Evolutionary conservation across 345 rosid species (phyloP), one percentile per base, ranked within the genome.

Genomic region (Rhodamnia argentea): DNA sequence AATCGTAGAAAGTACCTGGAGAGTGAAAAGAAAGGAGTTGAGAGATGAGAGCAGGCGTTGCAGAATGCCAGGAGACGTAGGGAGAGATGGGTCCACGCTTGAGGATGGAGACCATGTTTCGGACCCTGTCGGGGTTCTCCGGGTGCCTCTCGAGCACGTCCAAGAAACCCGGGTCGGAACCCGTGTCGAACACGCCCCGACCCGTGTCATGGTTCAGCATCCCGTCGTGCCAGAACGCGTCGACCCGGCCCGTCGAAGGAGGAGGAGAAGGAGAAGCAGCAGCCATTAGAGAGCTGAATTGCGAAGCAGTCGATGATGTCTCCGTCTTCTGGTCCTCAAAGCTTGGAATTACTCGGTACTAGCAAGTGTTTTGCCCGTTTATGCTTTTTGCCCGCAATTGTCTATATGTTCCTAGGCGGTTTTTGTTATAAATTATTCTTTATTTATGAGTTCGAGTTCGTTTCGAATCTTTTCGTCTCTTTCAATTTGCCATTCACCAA

Each of bases 141-240:
- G 98, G 98, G 83, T 96, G 98, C 83, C 92, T 90, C 76, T 96
- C 98, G 54, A 96, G 85, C 44, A 95, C 95, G 57, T 94, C 98
- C 4, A 94, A 89, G 92, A 97, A 93, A 0, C 97, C 98, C 0
- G 96, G 96, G 85, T 93, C 93, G 40, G 82, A 16, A 85, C 96
- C 97, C 37, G 93, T 85, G 88, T 96, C 96, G 87, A 95, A 95
- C 9, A 94, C 94, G 85, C 99, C 96, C 58, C 51, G 82, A 16
- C 97, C 96, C 24, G 94, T 86, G 85, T 93, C 90, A 87, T 95
- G 98, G 16, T 58, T 84, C 57, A 95, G 93, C 99, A 97, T 97
- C 78, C 96, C 96, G 14, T 96, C 95, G 88, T 95, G 92, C 99
- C 99, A 96, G 89, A 95, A 96, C 52, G 92, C 96, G 56, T 90